Evolutionary conservation across 164 flowering plant species (phyloP), one percentile per base, ranked within the genome.

Genomic region (Amborella trichopoda): DNA sequence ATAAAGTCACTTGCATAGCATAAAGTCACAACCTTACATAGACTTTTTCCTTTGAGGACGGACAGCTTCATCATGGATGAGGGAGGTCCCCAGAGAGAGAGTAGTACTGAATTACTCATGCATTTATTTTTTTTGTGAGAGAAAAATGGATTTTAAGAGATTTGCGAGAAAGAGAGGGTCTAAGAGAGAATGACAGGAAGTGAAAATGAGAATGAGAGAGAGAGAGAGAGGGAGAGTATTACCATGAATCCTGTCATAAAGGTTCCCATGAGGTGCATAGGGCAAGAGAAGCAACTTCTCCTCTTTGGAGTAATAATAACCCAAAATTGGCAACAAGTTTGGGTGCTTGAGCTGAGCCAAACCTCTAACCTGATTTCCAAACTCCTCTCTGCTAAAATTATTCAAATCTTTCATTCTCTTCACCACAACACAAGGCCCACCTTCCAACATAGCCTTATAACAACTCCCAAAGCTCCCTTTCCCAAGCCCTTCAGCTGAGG

Each of bases 401-500:
- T 36, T 56, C 58, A 50, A 52, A 52, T 64, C 71, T 16, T 61
- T 66, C 26, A 69, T 60, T 30, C 78, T 63, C 64, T 74, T 73
- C 54, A 72, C 76, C 28, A 69, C 79, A 45, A 64, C 68, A 39
- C 42, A 59, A 50, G 28, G 39, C 33, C 47, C 53, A 32, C 53
- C 69, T 9, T 65, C 77, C 68, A 66, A 51, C 60, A 53, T 58
- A 26, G 69, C 81, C 58, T 69, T 75, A 49, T 73, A 78, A 2
- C 71, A 64, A 21, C 69, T 60, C 53, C 85, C 85, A 23, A 71
- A 60, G 23, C 56, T 46, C 24, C 85, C 81, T 41, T 69, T 73
- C 33, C 85, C 85, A 32, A 78, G 44, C 68, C 75, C 61, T 47
- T 75, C 78, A 5, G 81, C 81, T 2, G 78, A 73, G 3, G 73